phyloP scores from a whole-genome alignment of 2,329 filamentous ascomycete genomes.

The Penicillium sp. region DNA sequence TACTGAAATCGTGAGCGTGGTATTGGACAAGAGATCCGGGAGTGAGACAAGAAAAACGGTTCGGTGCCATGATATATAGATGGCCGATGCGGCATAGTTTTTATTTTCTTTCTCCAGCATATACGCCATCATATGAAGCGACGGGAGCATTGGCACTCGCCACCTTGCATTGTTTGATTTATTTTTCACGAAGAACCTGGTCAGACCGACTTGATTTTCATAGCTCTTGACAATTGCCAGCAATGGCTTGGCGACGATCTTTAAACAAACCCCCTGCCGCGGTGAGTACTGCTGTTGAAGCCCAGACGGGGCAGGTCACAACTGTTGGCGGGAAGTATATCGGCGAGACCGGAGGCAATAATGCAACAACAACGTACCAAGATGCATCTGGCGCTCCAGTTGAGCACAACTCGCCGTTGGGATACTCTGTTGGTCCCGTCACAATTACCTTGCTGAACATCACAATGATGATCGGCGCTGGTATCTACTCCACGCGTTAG shows the following conservation, averaged over 20 bases:
- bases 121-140: neutral
- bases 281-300: neutral
- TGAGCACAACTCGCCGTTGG: constrained; percentile 58
- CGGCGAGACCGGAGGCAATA: constrained; percentile 41
- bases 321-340: neutral
- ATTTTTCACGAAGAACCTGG: neutral
- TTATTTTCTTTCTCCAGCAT: neutral
- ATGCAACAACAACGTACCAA: constrained; percentile 54
- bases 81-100: neutral
- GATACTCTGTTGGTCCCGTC: constrained; percentile 57
- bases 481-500: constrained; percentile 63
- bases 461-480: constrained; percentile 63
- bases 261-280: neutral
- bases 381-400: constrained; percentile 63
- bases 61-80: neutral
- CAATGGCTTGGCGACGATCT: neutral
- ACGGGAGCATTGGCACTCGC: neutral
- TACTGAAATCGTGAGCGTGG: neutral
- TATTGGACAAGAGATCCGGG: neutral
- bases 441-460: constrained; percentile 62
- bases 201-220: too few relatives aligned
- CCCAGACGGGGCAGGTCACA: neutral
- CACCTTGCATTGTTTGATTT: neutral
- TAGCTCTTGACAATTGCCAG: neutral
- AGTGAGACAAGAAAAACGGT: neutral